Conservation (phyloP, 1,284 basidiomycete species). For the Trichosporon inkin region DNA sequence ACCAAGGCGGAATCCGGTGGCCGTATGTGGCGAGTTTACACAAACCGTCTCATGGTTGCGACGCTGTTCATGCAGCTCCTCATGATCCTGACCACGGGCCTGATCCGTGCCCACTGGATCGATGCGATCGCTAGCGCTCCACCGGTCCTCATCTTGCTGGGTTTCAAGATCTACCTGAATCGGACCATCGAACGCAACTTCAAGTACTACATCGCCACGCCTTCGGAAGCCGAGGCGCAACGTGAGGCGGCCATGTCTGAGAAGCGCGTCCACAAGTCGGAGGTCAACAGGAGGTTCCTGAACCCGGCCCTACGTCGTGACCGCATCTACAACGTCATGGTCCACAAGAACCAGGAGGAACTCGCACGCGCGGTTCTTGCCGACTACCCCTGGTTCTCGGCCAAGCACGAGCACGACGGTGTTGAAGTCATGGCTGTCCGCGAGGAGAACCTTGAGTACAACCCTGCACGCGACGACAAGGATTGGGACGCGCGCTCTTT, state of each 20-base stretch:
- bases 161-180: conserved; percentile 77
- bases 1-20: conserved; percentile 87
- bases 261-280: conserved; percentile 49
- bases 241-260: conserved; percentile 28
- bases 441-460: conserved; percentile 51
- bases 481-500: conserved; percentile 46
- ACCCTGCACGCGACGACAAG: conserved; percentile 36
- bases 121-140: conserved; percentile 57
- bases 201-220: conserved; percentile 60
- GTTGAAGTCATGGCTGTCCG: conserved; percentile 46
- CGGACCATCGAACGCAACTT: conserved; percentile 66
- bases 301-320: conserved; percentile 53
- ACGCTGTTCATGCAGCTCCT: conserved; percentile 76
- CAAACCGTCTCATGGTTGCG: conserved; percentile 74
- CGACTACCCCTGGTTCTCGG: conserved; percentile 48
- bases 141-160: conserved; percentile 67
- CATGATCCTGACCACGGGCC: conserved; percentile 80
- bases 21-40: conserved; percentile 84
- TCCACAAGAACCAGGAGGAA: conserved; percentile 49
- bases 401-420: conserved; percentile 36
- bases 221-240: conserved; percentile 48
- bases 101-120: conserved; percentile 68
- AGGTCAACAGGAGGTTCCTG: conserved; percentile 53
- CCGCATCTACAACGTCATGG: conserved; percentile 50
- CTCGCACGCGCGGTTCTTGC: conserved; percentile 45